These are phyloP conservation scores for Coelastrella sp. DNA, from an alignment of 139 green algal genomes.

Conservation along the genomic window DNA sequence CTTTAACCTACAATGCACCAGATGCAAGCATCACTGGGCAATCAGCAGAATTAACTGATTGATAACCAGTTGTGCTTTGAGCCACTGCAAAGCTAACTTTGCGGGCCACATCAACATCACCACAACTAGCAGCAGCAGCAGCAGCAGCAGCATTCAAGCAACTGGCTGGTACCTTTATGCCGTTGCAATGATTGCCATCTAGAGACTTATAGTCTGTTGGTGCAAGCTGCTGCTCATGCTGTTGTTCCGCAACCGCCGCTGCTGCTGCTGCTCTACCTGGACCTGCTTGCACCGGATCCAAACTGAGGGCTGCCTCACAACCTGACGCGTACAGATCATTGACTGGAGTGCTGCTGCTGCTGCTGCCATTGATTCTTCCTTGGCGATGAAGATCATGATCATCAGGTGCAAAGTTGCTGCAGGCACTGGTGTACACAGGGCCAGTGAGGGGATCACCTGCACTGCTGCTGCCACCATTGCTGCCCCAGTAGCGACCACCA, in stretches of 20 bases:
- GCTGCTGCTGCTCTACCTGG: no score
- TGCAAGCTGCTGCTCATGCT: no score
- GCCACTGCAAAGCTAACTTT: no score
- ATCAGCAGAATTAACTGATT: no score
- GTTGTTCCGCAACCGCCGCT: no score
- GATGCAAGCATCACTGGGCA: no score
- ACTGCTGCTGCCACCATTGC: constrained; percentile 2
- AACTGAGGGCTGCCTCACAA: no score
- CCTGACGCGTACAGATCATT: neutral
- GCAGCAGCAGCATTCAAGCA: neutral
- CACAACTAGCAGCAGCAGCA: neutral
- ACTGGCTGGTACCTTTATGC: neutral
- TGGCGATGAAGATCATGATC: constrained; percentile 12
- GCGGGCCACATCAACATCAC: neutral
- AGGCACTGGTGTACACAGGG: neutral
- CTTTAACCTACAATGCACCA: no score
- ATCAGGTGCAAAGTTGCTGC: neutral
- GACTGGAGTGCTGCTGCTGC: constrained; percentile 12
- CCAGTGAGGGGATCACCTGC: neutral
- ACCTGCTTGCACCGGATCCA: no score
- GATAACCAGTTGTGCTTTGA: no score
- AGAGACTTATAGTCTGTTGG: no score
- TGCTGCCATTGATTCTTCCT: neutral
- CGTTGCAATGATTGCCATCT: neutral
- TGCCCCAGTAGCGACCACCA: neutral